phyloP scores from a whole-genome alignment of 139 green algal species.

The Tetradesmus obliquus region DNA sequence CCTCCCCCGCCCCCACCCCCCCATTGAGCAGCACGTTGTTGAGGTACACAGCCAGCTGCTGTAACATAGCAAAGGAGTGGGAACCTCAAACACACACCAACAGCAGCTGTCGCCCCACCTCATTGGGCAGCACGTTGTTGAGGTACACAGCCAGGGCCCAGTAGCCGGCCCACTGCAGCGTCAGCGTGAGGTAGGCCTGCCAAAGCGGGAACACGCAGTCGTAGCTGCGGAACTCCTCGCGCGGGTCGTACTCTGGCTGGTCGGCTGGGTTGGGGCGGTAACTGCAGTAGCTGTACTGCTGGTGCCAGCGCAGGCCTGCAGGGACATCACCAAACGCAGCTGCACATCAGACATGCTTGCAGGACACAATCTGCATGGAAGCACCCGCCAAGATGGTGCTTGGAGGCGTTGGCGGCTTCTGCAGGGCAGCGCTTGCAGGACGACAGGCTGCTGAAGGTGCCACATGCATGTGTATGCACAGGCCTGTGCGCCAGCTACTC shows the following conservation, averaged over 20 bases:
- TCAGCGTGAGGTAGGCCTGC: conserved; percentile 51
- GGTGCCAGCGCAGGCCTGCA: conserved; percentile 61
- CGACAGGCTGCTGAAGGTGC: too few species aligned
- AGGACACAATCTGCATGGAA: neutral
- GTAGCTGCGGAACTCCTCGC: conserved; percentile 69
- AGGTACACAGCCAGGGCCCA: conserved; percentile 90
- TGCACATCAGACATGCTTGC: neutral
- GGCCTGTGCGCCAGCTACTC: too few species aligned
- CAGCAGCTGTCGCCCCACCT: conserved; percentile 47
- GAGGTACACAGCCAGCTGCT: conserved; percentile 85
- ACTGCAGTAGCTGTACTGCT: conserved; percentile 71
- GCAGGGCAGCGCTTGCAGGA: too few species aligned
- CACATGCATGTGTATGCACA: too few species aligned
- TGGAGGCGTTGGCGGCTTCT: too few species aligned
- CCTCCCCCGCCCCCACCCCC: conserved; percentile 11
- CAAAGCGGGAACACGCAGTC: conserved; percentile 79
- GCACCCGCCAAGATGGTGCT: too few species aligned
- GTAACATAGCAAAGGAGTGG: too few species aligned
- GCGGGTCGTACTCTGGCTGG: conserved; percentile 53
- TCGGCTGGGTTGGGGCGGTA: conserved; percentile 52
- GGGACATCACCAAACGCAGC: neutral
- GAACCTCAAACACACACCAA: too few species aligned
- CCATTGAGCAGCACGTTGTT: conserved; percentile 93
- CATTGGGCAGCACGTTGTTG: conserved; percentile 92
- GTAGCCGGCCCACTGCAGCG: conserved; percentile 73